Evolutionary conservation across 441 rosid genomes (phyloP).

Genomic region (Erysimum pusillum): DNA sequence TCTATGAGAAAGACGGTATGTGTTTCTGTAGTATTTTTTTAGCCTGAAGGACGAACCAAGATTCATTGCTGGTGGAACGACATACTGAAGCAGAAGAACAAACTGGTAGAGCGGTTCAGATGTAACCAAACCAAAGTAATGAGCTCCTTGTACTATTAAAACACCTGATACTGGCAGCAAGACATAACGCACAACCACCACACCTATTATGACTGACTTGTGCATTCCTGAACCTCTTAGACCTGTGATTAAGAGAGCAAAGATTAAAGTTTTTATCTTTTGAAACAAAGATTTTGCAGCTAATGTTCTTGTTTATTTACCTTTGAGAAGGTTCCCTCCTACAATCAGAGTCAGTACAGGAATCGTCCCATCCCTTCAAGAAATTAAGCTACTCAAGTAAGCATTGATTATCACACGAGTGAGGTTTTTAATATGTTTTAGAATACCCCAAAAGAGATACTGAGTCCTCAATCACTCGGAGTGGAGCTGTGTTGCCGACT

Average conservation of each 20-base stretch:
- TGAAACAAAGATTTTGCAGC: not conserved
- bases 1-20: not conserved
- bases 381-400: conserved; percentile 29
- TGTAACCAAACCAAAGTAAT: conserved; percentile 57
- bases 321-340: conserved; percentile 84
- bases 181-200: conserved; percentile 62
- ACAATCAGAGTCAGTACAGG: conserved; percentile 75
- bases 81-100: conserved; percentile 76
- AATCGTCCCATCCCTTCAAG: conserved; percentile 74
- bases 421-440: conserved; percentile 9
- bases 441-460: conserved; percentile 70
- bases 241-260: conserved; percentile 46
- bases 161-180: conserved; percentile 71
- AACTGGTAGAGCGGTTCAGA: conserved; percentile 69
- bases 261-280: not conserved
- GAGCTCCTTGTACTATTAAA: conserved; percentile 59
- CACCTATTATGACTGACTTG: conserved; percentile 58
- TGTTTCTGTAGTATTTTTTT: not conserved
- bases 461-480: conserved; percentile 70
- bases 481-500: conserved; percentile 76
- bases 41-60: conserved; percentile 58
- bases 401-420: not conserved
- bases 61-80: conserved; percentile 78
- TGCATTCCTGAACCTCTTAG: conserved; percentile 57
- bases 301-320: conserved; percentile 42